Base-by-base conservation (phyloP, 768 basidiomycete genomes). In the Calvatia gigantea region DNA sequence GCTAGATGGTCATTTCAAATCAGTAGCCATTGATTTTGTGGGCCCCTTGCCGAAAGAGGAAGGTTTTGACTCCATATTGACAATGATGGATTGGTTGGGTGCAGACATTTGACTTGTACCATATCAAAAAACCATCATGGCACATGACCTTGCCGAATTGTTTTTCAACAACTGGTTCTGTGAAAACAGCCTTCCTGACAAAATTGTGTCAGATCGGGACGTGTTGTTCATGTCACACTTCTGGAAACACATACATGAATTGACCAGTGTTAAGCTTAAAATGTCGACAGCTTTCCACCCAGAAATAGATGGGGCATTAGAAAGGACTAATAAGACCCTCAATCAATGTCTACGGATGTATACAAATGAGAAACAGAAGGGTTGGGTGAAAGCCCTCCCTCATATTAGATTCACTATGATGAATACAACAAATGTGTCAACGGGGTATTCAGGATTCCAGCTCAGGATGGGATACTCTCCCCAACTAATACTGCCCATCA, bases 261-360 rank as follows among this genome's bases (percentile, higher is more conserved):
- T 68, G 0, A 66, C 70, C 2, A 68, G 73, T 0, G 58, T 70
- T 0, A 60, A 67, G 3, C 51, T 73, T 0, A 64, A 65, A 23
- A 61, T 77, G 58, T 75, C 73, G 0, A 70, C 71, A 0, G 50
- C 72, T 0, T 75, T 67, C 39, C 75, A 78, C 32, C 74, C 72
- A 62, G 63, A 78, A 45, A 75, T 72, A 0, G 70, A 77, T 54
- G 74, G 75, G 0, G 31, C 62, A 1, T 72, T 66, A 21, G 69
- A 78, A 55, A 51, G 63, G 0, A 67, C 65, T 0, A 75, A 75
- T 59, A 70, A 71, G 27, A 75, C 70, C n/a, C 44, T 75, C 0
- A 64, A 58, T 27, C 73, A 76, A 47, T 46, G 38, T 0, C 39
- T 75, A 0, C 54, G 65, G 0, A 70, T 60, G 42, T 59, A 65